These are phyloP conservation scores for Corylus americana DNA, from an alignment of 306 rosid species.

Conservation along the genomic window DNA sequence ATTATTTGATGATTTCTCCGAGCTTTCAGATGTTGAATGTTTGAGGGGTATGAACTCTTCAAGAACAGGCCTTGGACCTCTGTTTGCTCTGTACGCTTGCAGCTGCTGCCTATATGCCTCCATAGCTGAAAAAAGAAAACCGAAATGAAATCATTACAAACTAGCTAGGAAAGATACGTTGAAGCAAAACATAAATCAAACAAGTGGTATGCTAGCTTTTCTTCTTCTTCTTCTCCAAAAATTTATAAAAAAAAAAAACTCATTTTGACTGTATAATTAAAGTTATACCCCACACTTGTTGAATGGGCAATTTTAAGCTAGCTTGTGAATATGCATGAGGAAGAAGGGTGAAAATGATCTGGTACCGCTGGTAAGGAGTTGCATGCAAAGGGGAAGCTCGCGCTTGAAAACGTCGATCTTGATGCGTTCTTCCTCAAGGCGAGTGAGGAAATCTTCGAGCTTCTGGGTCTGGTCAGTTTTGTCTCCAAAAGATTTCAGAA, in stretches of 20 bases:
- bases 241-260: too few species aligned
- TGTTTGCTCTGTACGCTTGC: constrained; percentile 54
- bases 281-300: constrained; percentile 5
- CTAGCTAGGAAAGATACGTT: neutral
- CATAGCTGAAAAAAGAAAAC: constrained; percentile 53
- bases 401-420: constrained; percentile 98
- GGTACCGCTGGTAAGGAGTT: constrained; percentile 87
- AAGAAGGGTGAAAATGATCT: neutral
- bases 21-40: constrained; percentile 55
- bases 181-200: neutral
- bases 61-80: constrained; percentile 69
- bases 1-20: constrained; percentile 49
- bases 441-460: constrained; percentile 81
- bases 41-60: constrained; percentile 96
- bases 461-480: constrained; percentile 62
- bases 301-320: constrained; percentile 7
- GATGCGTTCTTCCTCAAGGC: constrained; percentile 89
- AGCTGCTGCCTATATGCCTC: constrained; percentile 87
- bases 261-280: neutral
- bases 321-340: neutral
- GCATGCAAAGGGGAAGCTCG: constrained; percentile 99
- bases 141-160: too few species aligned
- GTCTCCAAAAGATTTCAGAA: constrained; percentile 79
- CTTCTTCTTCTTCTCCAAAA: neutral
- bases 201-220: neutral